Evolutionary conservation across 2,329 filamentous ascomycete species (phyloP).

Genomic region (Whalleya microplaca): DNA sequence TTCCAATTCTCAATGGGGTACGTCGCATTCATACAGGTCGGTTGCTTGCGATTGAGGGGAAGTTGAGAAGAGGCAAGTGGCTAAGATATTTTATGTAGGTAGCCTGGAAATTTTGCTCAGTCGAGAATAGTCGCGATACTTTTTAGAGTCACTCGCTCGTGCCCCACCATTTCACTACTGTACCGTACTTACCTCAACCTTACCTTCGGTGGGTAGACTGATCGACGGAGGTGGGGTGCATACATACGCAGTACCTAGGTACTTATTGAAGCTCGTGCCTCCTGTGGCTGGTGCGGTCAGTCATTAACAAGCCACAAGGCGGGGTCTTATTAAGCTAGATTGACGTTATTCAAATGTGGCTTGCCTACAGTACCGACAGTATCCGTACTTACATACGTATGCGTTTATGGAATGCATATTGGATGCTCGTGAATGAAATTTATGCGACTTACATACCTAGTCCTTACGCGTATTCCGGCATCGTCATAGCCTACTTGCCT

Average conservation of each 20-base stretch:
- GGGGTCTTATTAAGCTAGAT: too few relatives aligned
- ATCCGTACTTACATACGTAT: too few relatives aligned
- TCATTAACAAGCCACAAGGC: too few relatives aligned
- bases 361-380: too few relatives aligned
- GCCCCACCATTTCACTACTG: constrained; percentile 35
- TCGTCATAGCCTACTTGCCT: constrained; percentile 5
- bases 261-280: not conserved
- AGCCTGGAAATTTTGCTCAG: constrained; percentile 4
- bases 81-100: not conserved
- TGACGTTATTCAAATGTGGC: too few relatives aligned
- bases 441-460: too few relatives aligned
- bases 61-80: not conserved
- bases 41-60: not conserved
- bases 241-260: not conserved
- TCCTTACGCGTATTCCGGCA: not conserved
- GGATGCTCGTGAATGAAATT: too few relatives aligned
- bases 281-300: not conserved
- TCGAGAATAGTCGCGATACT: constrained; percentile 3
- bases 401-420: too few relatives aligned
- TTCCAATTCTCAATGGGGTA: not conserved
- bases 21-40: not conserved
- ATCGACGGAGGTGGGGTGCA: constrained; percentile 13
- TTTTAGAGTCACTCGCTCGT: constrained; percentile 35
- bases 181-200: not conserved
- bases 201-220: constrained; percentile 1